Base-by-base conservation (phyloP, 768 basidiomycete genomes). In the Auricularia cornea region DNA sequence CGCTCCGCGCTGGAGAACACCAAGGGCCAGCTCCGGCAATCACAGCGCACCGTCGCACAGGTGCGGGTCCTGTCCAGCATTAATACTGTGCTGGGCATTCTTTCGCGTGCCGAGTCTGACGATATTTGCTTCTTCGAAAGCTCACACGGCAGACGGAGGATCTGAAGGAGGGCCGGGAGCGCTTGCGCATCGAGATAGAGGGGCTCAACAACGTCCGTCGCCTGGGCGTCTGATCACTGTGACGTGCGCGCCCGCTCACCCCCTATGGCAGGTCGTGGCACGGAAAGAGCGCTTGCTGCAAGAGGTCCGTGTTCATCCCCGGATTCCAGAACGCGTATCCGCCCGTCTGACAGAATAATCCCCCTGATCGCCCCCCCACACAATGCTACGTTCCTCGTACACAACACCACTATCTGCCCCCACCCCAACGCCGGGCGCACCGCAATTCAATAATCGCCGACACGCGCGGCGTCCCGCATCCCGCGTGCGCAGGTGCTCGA, bases 91-190 rank as follows among this genome's bases (percentile, higher is more conserved):
- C n/a, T n/a, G n/a, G n/a, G n/a, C n/a, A n/a, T n/a, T n/a, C n/a
- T 16, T 44, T 57, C 26, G 8, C 54, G 6, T 29, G 51, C 20
- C 11, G 12, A 52, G 20, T 28, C 6, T 12, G n/a, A 20, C 11
- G 5, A 33, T 60, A 31, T 26, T 60, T 31, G 57, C 16, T 16
- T 30, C 35, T 14, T 28, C 16, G 20, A 23, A 57, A 71, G 69
- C 74, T 94, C 51, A 93, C 92, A 41, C 78, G 92, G 52, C 90
- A 90, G 74, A 88, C 88, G 29, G 93, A 94, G 72, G 93, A 95
- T 72, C 72, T 94, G 71, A 94, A 93, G 72, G 93, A 94, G 72
- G 88, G 84, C 2, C 80, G 92, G 66, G 93, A 95, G 73, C 79
- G 93, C 59, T 74, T 94, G 66, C 75, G 91, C 63, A 70, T 92